These are phyloP conservation scores for Metschnikowia proteae DNA, from an alignment of 805 yeast genomes.

Conservation along the genomic window DNA sequence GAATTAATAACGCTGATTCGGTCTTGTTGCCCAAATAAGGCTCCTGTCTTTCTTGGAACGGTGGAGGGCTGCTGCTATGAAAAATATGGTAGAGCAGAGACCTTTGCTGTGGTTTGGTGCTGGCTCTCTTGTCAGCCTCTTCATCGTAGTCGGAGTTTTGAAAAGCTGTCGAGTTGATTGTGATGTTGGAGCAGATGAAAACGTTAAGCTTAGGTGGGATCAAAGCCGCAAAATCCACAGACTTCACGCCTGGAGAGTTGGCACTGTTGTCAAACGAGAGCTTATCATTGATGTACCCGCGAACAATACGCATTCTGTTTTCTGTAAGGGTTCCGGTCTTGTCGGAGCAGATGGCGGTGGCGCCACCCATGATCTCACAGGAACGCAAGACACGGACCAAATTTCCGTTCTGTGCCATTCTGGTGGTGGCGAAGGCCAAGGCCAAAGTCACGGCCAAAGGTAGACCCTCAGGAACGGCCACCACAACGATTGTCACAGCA, in stretches of 20 bases:
- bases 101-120: conserved; percentile 27
- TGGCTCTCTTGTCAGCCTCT: conserved; percentile 24
- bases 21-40: conserved; percentile 90
- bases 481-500: conserved; percentile 89
- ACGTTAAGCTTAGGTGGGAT: conserved; percentile 22
- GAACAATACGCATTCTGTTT: conserved; percentile 86
- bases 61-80: conserved; percentile 11
- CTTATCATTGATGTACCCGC: conserved; percentile 42
- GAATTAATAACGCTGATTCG: conserved; percentile 77
- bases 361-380: conserved; percentile 99
- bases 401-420: conserved; percentile 96
- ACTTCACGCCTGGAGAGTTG: conserved; percentile 25
- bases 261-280: conserved; percentile 44
- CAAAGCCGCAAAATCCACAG: conserved; percentile 21
- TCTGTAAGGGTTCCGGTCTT: conserved; percentile 95
- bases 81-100: conserved; percentile 28
- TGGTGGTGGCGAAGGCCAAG: conserved; percentile 93
- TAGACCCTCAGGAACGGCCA: conserved; percentile 98
- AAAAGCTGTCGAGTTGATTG: conserved; percentile 86
- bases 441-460: conserved; percentile 97
- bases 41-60: conserved; percentile 33
- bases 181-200: conserved; percentile 50
- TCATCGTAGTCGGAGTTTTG: conserved; percentile 54
- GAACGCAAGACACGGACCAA: conserved; percentile 89
- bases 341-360: conserved; percentile 95